Base-by-base conservation (phyloP, 2,329 filamentous ascomycete genomes). In the Penicillium sp. region DNA sequence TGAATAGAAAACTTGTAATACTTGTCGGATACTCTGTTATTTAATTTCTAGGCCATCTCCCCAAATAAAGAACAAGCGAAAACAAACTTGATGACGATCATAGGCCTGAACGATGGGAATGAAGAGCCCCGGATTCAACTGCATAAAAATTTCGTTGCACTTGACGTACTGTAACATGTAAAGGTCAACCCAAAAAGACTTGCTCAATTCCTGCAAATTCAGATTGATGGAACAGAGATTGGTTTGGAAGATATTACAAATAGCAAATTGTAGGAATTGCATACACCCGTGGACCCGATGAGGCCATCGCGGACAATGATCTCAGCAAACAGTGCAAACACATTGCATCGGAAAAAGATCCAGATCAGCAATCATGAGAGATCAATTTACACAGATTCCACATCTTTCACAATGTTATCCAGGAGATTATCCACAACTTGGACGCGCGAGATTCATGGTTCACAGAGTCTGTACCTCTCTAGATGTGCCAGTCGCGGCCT, bases 261-360 rank as follows among this genome's bases (percentile, higher is more conserved):
- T 3, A 14, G 3, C 3, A 36, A 14, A 8, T 8, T 36, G n/a
- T 18, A 16, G 14, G 13, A 42, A 10, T 3, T 42, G 19, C 26
- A 41, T 27, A n/a, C n/a, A n/a, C n/a, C n/a, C n/a, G n/a, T n/a
- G n/a, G n/a, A n/a, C n/a, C n/a, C n/a, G n/a, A n/a, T n/a, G n/a
- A n/a, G n/a, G n/a, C n/a, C n/a, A 23, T 23, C 23, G 23, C 23
- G 23, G 23, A 23, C 23, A 23, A 23, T 5, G 3, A 23, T 23
- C 23, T 23, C 23, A 23, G 18, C 67, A 69, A 70, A 70, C 67
- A 65, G 38, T 68, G 64, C 67, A 69, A 70, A 71, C 67, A 13
- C 16, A 46, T 23, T 55, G 47, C 36, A 41, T 53, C 56, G 52
- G 53, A 55, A 64, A 58, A 50, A 40, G 46, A 50, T 29, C 39